These are phyloP conservation scores for Tephrocybe sp. DNA, from an alignment of 768 basidiomycete species.

Conservation along the genomic window DNA sequence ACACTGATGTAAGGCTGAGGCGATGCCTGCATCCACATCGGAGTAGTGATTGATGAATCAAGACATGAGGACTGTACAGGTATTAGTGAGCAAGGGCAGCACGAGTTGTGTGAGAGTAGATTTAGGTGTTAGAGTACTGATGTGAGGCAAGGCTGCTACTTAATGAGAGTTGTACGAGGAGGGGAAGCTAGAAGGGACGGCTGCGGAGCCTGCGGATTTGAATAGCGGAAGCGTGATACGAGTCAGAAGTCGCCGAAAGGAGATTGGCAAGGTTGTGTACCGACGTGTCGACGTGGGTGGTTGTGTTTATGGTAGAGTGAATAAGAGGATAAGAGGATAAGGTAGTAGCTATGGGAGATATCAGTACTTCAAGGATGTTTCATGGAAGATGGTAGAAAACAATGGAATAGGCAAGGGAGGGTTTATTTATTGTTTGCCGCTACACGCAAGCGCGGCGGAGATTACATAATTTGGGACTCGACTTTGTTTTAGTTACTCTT, in stretches of 20 bases:
- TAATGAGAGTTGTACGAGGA: not conserved
- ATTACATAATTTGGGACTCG: constrained; percentile 6
- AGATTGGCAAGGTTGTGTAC: not conserved
- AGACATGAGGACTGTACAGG: no score
- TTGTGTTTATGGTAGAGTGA: not conserved
- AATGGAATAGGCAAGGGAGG: constrained; percentile 7
- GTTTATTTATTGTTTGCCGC: not conserved
- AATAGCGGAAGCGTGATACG: not conserved
- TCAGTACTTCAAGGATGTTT: no score
- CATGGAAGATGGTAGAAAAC: constrained; percentile 12
- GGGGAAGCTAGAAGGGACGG: not conserved
- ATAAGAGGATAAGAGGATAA: not conserved
- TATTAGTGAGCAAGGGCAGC: no score
- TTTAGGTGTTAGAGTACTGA: no score
- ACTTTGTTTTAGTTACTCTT: constrained; percentile 8
- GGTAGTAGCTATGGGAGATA: no score
- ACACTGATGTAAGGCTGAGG: no score
- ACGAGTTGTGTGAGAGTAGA: no score
- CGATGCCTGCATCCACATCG: no score
- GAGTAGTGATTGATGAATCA: no score
- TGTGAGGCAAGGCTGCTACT: no score
- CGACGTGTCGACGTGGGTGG: not conserved
- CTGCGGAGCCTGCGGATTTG: not conserved
- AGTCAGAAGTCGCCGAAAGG: constrained; percentile 2
- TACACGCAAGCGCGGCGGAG: constrained; percentile 15